Conservation (phyloP, 371 early-diverging fungal genomes). For the Haplosporangium sp. region DNA sequence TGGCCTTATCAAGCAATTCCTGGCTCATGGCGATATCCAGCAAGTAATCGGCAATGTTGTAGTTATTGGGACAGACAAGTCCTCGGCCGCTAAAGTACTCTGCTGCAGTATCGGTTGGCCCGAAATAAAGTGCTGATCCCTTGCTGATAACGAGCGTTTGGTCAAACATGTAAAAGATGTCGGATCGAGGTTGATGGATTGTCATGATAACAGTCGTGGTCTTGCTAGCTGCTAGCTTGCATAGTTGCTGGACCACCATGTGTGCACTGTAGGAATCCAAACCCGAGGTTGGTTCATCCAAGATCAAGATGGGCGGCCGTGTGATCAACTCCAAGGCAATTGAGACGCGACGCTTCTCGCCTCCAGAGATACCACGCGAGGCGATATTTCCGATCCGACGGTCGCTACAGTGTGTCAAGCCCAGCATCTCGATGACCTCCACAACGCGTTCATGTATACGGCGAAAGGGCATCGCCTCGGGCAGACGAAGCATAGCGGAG, state of each 20-base stretch:
- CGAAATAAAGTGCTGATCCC: slow-evolving; percentile 58
- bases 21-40: slow-evolving; percentile 57
- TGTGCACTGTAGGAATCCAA: slow-evolving; percentile 85
- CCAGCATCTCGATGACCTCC: slow-evolving; percentile 81
- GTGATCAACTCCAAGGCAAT: slow-evolving; percentile 90
- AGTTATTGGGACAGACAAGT: slow-evolving; percentile 64
- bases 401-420: slow-evolving; percentile 80
- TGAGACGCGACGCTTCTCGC: slow-evolving; percentile 85
- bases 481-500: slow-evolving; percentile 83
- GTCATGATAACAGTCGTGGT: slow-evolving; percentile 54
- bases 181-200: slow-evolving; percentile 71
- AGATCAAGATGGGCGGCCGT: slow-evolving; percentile 85
- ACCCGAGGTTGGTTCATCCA: slow-evolving; percentile 96
- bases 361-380: slow-evolving; percentile 83
- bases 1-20: slow-evolving; percentile 11
- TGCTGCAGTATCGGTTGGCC: slow-evolving; percentile 55
- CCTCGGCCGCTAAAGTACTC: slow-evolving; percentile 56
- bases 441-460: slow-evolving; percentile 72
- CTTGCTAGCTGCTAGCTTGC: slow-evolving; percentile 58
- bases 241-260: slow-evolving; percentile 67
- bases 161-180: slow-evolving; percentile 64
- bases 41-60: slow-evolving; percentile 75
- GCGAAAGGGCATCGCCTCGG: slow-evolving; percentile 66
- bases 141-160: slow-evolving; percentile 62
- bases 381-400: slow-evolving; percentile 81